Conservation (phyloP, 2,329 filamentous ascomycete genomes). For the Colletotrichum brevisporum region DNA sequence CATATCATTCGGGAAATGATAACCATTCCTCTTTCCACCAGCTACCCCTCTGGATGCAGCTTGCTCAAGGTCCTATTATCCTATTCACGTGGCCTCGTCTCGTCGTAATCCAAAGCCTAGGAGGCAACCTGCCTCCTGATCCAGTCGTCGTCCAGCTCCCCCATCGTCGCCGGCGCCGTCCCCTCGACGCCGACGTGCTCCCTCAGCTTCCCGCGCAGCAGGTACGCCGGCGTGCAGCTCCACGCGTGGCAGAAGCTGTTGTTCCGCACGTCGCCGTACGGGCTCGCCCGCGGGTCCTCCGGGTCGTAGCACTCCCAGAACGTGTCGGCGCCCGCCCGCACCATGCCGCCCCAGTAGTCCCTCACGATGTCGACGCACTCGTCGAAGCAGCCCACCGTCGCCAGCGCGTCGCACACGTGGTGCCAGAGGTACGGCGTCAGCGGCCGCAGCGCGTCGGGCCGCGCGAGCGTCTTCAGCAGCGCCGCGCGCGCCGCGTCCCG, state of each 20-base stretch:
- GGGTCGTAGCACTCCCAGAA: conserved; percentile 52
- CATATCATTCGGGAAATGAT: conserved; percentile 29
- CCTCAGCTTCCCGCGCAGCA: conserved; percentile 43
- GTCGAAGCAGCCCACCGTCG: conserved; percentile 44
- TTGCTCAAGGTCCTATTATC: too few relatives aligned
- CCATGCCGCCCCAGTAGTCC: conserved; percentile 53
- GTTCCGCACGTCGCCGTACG: conserved; percentile 50
- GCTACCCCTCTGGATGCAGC: not conserved
- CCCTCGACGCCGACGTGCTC: conserved; percentile 14
- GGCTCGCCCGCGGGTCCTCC: conserved; percentile 46
- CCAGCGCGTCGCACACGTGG: conserved; percentile 48
- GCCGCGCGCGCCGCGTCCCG: conserved; percentile 41
- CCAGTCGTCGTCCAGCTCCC: conserved; percentile 25
- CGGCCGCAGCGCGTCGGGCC: conserved; percentile 46
- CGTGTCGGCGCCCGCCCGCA: conserved; percentile 49
- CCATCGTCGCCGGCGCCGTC: conserved; percentile 10
- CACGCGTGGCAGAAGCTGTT: conserved; percentile 53
- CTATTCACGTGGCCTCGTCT: not conserved
- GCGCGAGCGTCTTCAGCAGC: conserved; percentile 44
- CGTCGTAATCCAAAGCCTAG: not conserved
- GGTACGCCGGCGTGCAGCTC: conserved; percentile 50
- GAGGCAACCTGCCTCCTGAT: not conserved
- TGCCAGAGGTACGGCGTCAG: conserved; percentile 50
- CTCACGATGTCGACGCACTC: conserved; percentile 48
- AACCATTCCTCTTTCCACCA: conserved; percentile 2